Evolutionary conservation across 108 stramenopile genomes (phyloP), one percentile per base, ranked within the genome.

Genomic region (Skeletonema tropicum): DNA sequence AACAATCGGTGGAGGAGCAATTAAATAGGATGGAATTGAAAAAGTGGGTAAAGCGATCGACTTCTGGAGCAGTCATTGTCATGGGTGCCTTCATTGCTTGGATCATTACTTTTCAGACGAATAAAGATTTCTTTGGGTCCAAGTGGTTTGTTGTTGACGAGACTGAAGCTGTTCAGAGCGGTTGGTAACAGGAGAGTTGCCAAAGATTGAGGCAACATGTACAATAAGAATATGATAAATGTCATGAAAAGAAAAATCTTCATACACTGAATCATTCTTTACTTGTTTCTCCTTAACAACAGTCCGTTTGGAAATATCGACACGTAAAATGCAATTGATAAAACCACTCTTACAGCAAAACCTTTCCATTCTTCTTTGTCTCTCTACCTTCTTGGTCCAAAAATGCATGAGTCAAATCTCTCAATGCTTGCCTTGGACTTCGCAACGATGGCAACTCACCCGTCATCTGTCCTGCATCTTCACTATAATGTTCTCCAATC

Each of bases 21-120:
- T 69, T 76, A 29, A 52, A 64, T 29, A 39, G 69, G 39, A 57
- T 72, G 21, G 79, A 77, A 45, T 35, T 88, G 64, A 36, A 74
- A 67, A 74, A 73, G 41, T 94, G 93, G 93, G 89, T 94, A 41
- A 68, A 49, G 39, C 80, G 87, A 72, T 89, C 90, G 21, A 82
- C 83, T 29, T 25, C n/a, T 32, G 78, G 83, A 6, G 87, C 91
- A 2, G 12, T 80, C 21, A 14, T 84, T 9, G 85, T 87, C 19
- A 67, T 87, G 13, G 59, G 60, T 30, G 13, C 79, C 8, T 92
- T 91, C 85, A 57, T 90, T 25, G 79, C 74, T 32, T 94, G 93
- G 93, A 85, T 92, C 58, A 58, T 91, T 11, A 52, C 82, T 12
- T 90, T 85, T 66, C 89, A 94, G 64, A 73, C 90, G 41, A 74